Conservation (phyloP, 495 filamentous ascomycete genomes). For the Hypoxylon fragiforme region DNA sequence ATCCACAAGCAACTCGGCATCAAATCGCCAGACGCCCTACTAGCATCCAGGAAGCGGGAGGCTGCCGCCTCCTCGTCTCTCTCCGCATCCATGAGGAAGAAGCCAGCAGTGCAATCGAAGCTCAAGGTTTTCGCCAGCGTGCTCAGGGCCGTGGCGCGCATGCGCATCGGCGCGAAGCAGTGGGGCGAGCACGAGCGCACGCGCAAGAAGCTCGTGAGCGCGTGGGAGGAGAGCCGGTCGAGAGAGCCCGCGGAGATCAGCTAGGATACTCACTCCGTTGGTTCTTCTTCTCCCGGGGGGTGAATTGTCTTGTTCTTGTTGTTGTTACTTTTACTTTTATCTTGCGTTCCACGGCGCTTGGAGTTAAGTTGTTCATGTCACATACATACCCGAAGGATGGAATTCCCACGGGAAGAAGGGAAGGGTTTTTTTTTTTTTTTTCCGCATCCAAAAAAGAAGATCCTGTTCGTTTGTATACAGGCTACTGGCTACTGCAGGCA, state of each 20-base stretch:
- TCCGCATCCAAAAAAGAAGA: too few species aligned
- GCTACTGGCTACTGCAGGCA: too few species aligned
- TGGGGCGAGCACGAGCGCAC: slow-evolving; percentile 47
- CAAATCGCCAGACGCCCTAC: slow-evolving; percentile 33
- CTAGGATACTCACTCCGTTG: slow-evolving; percentile 8
- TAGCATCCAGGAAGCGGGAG: slow-evolving; percentile 19
- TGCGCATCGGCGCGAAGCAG: slow-evolving; percentile 44
- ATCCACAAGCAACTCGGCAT: slow-evolving; percentile 59
- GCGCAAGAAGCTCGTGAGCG: slow-evolving; percentile 42
- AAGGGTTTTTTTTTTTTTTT: too few species aligned
- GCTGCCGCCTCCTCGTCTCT: background rate
- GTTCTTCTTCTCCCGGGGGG: too few species aligned
- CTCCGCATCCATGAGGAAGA: background rate
- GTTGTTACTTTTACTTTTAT: too few species aligned
- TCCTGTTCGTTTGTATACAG: too few species aligned
- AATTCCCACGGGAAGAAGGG: too few species aligned
- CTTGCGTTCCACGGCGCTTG: too few species aligned
- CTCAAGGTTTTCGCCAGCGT: slow-evolving; percentile 39
- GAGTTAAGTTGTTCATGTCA: too few species aligned
- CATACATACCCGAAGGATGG: too few species aligned
- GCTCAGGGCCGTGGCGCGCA: slow-evolving; percentile 47
- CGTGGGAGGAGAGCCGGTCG: slow-evolving; percentile 43
- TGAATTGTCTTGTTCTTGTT: too few species aligned
- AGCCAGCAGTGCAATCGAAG: slow-evolving; percentile 28
- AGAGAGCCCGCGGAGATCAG: slow-evolving; percentile 40